Conservation (phyloP, 129 eudicot species). For the Centrapalus pauciflorus region DNA sequence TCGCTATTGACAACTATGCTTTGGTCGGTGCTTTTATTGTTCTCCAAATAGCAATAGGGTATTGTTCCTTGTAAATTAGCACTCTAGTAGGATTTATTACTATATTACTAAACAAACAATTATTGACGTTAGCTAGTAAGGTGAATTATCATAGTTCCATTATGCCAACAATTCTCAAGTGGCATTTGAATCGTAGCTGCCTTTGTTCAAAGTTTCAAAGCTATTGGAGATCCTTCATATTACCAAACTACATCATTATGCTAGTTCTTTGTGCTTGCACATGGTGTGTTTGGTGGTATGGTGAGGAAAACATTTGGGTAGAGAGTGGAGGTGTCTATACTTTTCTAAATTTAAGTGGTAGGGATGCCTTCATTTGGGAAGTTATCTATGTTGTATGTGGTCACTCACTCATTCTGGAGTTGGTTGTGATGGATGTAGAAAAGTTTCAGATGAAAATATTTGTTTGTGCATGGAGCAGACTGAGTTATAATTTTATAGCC, state of each 20-base stretch:
- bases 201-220: neutral
- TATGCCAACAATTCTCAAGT: neutral
- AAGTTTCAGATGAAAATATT: neutral
- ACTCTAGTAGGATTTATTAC: neutral
- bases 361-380: slow-evolving; percentile 6
- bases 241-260: neutral
- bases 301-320: neutral
- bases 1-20: too few species aligned
- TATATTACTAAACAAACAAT: neutral
- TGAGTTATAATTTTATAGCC: slow-evolving; percentile 7
- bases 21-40: too few species aligned
- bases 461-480: neutral
- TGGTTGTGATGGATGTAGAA: neutral
- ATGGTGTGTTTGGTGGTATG: neutral
- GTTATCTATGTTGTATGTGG: slow-evolving; percentile 8
- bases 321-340: neutral
- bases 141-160: neutral
- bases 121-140: neutral
- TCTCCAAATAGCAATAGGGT: neutral
- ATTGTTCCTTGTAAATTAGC: neutral
- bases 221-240: neutral
- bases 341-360: neutral
- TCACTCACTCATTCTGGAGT: neutral
- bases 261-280: neutral
- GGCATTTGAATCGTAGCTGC: neutral